phyloP scores from a whole-genome alignment of 352 stramenopile genomes.

The Blastocystis sp. region DNA sequence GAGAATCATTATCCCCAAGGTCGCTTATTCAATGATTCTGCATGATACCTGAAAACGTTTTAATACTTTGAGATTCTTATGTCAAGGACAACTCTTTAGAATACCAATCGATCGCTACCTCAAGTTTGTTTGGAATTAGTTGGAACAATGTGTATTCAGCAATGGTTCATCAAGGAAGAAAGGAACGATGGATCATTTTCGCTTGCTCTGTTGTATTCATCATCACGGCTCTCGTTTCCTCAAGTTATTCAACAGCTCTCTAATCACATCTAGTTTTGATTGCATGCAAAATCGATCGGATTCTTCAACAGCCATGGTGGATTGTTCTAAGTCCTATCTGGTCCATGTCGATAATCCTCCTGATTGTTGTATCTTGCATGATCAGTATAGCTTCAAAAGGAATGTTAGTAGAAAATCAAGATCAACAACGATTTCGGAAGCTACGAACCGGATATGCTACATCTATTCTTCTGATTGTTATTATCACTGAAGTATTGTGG shows the following conservation, averaged over 20 bases:
- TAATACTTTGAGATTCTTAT: background rate
- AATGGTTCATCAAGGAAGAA: slow-evolving; percentile 10
- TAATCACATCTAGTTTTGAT: background rate
- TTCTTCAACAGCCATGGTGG: slow-evolving; percentile 7
- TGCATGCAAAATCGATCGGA: background rate
- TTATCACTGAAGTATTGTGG: background rate
- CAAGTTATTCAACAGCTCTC: background rate
- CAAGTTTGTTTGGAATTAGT: slow-evolving; percentile 1
- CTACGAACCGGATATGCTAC: background rate
- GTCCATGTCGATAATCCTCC: background rate
- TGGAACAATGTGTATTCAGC: slow-evolving; percentile 1
- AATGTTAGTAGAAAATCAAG: background rate
- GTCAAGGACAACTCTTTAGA: background rate
- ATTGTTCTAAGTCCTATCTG: slow-evolving; percentile 26
- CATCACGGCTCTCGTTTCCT: background rate
- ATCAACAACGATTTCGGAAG: background rate
- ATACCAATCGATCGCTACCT: background rate
- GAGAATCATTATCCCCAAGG: background rate
- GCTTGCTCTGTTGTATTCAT: background rate
- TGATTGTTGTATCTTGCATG: background rate
- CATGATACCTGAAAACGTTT: background rate
- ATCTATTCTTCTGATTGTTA: background rate
- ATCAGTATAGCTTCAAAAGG: background rate
- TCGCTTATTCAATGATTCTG: background rate
- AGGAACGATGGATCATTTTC: slow-evolving; percentile 17